These are phyloP conservation scores for Fusarium sp. DNA, from an alignment of 2,329 filamentous ascomycete species.

Conservation along the genomic window DNA sequence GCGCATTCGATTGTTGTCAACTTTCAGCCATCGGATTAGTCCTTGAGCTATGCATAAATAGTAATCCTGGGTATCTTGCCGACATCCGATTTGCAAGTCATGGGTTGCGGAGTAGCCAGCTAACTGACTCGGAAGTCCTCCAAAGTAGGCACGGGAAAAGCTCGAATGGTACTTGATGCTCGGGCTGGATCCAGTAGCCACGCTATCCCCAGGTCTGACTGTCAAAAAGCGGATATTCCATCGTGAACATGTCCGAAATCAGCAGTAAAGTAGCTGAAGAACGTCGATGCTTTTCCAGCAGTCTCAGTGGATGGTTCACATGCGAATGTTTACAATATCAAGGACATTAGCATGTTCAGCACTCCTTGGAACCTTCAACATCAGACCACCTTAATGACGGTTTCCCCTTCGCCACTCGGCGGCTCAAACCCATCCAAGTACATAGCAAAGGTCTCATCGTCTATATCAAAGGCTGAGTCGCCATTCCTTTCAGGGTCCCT, in stretches of 20 bases:
- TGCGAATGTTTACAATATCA: rapidly evolving
- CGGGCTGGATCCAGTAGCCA: neutral
- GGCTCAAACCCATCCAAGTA: neutral
- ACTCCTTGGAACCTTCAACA: neutral
- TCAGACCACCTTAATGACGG: neutral
- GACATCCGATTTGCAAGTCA: neutral
- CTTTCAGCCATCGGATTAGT: rapidly evolving
- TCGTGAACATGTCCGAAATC: no score
- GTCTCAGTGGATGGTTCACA: neutral
- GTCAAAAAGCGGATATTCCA: neutral
- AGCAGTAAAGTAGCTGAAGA: neutral
- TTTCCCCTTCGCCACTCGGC: slow-evolving; percentile 3
- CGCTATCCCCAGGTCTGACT: neutral
- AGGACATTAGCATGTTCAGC: neutral
- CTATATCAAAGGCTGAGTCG: slow-evolving; percentile 6
- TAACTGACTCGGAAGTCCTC: neutral
- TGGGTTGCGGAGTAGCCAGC: neutral
- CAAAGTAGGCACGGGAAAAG: neutral
- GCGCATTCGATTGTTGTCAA: rapidly evolving
- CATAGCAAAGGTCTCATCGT: neutral
- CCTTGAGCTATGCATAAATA: neutral
- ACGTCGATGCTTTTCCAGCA: rapidly evolving
- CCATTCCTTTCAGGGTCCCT: neutral
- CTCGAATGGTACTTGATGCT: neutral
- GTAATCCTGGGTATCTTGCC: neutral